Conservation (phyloP, 2,329 filamentous ascomycete genomes). For the Hymenoscyphus repandus region DNA sequence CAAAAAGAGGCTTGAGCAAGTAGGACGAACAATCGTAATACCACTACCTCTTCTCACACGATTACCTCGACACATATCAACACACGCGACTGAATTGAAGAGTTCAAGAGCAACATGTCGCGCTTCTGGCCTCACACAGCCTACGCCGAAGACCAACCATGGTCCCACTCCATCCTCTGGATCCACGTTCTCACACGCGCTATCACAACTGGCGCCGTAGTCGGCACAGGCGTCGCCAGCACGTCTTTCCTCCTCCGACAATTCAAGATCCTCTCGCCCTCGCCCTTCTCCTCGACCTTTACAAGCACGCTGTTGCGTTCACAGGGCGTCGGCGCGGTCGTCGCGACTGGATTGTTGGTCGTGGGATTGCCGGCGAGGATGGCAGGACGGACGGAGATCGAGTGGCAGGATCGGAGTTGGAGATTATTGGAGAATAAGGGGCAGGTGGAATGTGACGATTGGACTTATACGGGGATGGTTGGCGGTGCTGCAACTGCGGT, state of each 20-base stretch:
- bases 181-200: slow-evolving; percentile 54
- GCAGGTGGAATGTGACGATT: slow-evolving; percentile 53
- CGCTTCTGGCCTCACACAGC: slow-evolving; percentile 44
- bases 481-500: slow-evolving; percentile 32
- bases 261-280: slow-evolving; percentile 3
- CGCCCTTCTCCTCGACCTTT: slow-evolving; percentile 21
- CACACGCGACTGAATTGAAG: too few species aligned
- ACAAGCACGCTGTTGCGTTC: slow-evolving; percentile 39
- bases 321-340: slow-evolving; percentile 40
- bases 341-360: slow-evolving; percentile 40
- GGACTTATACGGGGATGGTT: slow-evolving; percentile 42
- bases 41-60: background rate
- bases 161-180: slow-evolving; percentile 48
- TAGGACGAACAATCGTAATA: too few species aligned
- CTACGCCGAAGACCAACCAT: slow-evolving; percentile 60
- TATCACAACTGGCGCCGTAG: slow-evolving; percentile 46
- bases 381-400: slow-evolving; percentile 51
- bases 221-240: slow-evolving; percentile 39
- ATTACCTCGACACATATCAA: background rate
- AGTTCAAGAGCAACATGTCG: slow-evolving; percentile 39
- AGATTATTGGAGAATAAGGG: slow-evolving; percentile 51
- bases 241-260: slow-evolving; percentile 27
- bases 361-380: slow-evolving; percentile 45
- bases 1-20: too few species aligned
- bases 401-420: slow-evolving; percentile 62